Percentiles rank a stretch among this genome's conserved stretches.
Conservation (phyloP, 371 early-diverging fungal species). For the Rhizopus sp. region DNA sequence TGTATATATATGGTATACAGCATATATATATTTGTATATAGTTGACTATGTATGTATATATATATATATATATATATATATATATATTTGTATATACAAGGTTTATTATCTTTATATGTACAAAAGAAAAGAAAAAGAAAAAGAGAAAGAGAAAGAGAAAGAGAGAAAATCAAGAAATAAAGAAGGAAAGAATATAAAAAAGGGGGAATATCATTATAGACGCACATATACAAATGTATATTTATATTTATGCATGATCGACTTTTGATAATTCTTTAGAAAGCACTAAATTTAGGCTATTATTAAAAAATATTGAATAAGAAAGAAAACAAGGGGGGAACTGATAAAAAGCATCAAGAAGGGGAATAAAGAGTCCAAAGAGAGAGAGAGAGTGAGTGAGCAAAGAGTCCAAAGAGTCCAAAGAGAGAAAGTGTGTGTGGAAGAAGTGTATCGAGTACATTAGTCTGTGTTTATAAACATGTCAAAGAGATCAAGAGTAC, state of each 20-base stretch:
- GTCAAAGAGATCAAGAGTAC: no score
- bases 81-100: neutral
- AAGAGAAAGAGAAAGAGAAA: conserved; percentile 27
- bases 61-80: neutral
- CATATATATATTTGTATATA: no score
- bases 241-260: no score
- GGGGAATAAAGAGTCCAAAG: conserved; percentile 8
- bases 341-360: conserved; percentile 1
- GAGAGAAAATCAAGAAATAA: conserved; percentile 10
- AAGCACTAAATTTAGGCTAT: neutral
- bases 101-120: neutral
- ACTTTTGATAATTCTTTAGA: neutral
- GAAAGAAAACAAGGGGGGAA: conserved; percentile 5
- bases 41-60: no score
- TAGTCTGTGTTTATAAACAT: no score
- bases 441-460: neutral
- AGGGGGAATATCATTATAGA: conserved; percentile 1
- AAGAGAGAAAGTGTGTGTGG: neutral
- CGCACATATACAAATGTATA: neutral
- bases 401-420: conserved; percentile 8
- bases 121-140: conserved; percentile 9
- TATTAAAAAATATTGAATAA: conserved; percentile 2
- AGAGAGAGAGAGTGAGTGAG: neutral
- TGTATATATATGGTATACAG: no score
- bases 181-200: conserved; percentile 5